phyloP scores from a whole-genome alignment of 2,329 filamentous ascomycete genomes.

The Cladosporium sp. region DNA sequence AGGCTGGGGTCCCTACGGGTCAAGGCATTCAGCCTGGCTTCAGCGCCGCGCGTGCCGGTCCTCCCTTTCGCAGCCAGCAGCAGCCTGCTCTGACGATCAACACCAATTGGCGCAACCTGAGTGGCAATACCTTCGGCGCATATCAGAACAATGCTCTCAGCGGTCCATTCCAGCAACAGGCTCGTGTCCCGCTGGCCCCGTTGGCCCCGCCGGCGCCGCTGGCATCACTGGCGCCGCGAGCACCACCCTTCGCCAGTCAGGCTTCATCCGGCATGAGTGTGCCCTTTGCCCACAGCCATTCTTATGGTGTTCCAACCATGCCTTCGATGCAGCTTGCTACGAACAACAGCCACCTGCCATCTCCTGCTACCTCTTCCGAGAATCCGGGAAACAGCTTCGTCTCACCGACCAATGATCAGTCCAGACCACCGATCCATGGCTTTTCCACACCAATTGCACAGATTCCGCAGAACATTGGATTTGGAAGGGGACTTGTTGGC shows the following conservation, averaged over 20 bases:
- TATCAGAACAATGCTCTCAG: too few relatives aligned
- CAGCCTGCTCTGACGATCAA: background rate
- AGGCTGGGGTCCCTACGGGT: too few relatives aligned
- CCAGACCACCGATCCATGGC: background rate
- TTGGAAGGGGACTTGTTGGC: background rate
- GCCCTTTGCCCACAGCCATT: background rate
- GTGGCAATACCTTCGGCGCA: background rate
- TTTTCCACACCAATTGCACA: background rate
- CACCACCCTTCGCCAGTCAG: too few relatives aligned
- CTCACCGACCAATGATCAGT: background rate
- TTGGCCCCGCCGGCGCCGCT: background rate
- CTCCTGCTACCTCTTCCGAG: background rate
- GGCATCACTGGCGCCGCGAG: too few relatives aligned
- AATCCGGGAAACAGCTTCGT: background rate
- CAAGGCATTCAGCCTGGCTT: too few relatives aligned
- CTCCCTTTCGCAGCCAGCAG: background rate
- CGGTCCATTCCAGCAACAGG: background rate
- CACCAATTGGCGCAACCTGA: background rate
- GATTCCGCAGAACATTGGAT: background rate
- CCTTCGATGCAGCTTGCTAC: background rate
- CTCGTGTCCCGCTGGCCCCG: background rate
- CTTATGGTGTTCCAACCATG: background rate
- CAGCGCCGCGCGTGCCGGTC: background rate
- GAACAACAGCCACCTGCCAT: background rate
- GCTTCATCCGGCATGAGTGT: too few relatives aligned